These are phyloP conservation scores for Colletotrichum salicis DNA, from an alignment of 2,329 filamentous ascomycete species.

Conservation along the genomic window DNA sequence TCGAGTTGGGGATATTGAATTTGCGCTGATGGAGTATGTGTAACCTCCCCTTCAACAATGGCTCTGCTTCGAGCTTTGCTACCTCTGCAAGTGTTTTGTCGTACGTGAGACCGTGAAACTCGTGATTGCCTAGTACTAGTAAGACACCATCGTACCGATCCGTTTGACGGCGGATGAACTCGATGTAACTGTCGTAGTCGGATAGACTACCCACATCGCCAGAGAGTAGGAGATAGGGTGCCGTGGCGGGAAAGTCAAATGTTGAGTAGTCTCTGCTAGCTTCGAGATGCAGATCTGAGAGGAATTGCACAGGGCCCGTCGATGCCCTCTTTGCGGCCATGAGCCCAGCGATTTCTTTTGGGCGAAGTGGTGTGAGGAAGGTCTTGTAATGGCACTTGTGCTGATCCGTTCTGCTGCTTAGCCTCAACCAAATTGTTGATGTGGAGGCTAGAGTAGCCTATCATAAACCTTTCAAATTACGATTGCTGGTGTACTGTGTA, in stretches of 20 bases:
- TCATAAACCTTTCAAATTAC: neutral
- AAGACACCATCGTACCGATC: conserved; percentile 55
- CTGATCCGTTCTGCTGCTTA: neutral
- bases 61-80: conserved; percentile 50
- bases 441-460: neutral
- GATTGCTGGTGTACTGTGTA: neutral
- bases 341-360: neutral
- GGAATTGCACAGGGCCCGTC: conserved; percentile 47
- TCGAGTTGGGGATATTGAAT: conserved; percentile 51
- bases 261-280: conserved; percentile 53
- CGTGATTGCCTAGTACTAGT: conserved; percentile 64
- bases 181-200: conserved; percentile 56
- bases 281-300: conserved; percentile 64
- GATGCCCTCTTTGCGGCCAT: neutral
- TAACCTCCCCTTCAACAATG: conserved; percentile 49
- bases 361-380: no score
- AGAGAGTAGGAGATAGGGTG: conserved; percentile 56
- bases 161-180: conserved; percentile 55
- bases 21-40: conserved; percentile 55
- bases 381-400: neutral
- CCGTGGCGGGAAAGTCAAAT: conserved; percentile 52
- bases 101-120: conserved; percentile 60
- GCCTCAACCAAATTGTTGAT: neutral
- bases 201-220: conserved; percentile 62
- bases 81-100: conserved; percentile 51